These are phyloP conservation scores for Fusarium aywerte DNA, from an alignment of 2,329 filamentous ascomycete species.

Conservation along the genomic window DNA sequence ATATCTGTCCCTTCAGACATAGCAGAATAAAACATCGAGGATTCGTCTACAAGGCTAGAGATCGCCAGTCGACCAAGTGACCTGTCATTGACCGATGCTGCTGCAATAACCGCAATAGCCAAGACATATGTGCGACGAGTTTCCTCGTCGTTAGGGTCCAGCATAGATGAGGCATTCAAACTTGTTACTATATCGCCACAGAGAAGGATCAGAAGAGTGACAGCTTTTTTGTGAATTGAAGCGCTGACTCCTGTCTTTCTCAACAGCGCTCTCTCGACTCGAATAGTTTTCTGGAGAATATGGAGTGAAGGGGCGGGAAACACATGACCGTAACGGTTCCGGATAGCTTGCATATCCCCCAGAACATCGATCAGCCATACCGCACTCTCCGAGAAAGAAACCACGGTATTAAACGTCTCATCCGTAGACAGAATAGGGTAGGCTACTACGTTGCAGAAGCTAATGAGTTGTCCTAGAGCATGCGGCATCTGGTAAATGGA, in stretches of 20 bases:
- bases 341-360: constrained; percentile 55
- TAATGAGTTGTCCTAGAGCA: constrained; percentile 58
- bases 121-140: constrained; percentile 52
- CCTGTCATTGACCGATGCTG: constrained; percentile 49
- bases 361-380: constrained; percentile 64
- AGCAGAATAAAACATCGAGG: constrained; percentile 51
- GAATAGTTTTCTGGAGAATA: constrained; percentile 53
- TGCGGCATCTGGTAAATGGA: constrained; percentile 55
- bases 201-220: constrained; percentile 54
- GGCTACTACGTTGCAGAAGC: constrained; percentile 58
- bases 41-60: constrained; percentile 57
- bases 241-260: constrained; percentile 24
- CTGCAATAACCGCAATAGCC: constrained; percentile 54
- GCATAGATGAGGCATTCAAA: constrained; percentile 48
- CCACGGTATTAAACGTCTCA: constrained; percentile 47
- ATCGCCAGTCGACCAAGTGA: constrained; percentile 54
- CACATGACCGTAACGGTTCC: constrained; percentile 52
- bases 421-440: constrained; percentile 53
- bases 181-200: constrained; percentile 55
- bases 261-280: constrained; percentile 46
- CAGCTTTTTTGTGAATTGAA: constrained; percentile 51
- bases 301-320: constrained; percentile 49
- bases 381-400: constrained; percentile 54
- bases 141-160: constrained; percentile 43
- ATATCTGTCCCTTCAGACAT: constrained; percentile 54